A percentile compares a stretch with the other conserved stretches of the same genome.
phyloP scores from a whole-genome alignment of 176 grass and related monocot genomes.

The Avena sativa region DNA sequence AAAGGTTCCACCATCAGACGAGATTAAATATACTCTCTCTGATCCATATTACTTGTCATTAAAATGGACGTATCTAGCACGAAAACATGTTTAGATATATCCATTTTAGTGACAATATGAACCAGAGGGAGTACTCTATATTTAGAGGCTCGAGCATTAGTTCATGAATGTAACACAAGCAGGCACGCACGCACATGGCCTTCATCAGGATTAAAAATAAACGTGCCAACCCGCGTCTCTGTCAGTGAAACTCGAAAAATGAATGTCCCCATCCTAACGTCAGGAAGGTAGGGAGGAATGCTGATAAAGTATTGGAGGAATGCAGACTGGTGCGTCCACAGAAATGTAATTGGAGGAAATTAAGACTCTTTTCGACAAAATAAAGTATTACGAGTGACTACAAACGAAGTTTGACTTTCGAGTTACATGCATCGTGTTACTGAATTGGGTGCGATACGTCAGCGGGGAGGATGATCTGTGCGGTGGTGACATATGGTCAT shows the following conservation, averaged over 20 bases:
- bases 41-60: no score
- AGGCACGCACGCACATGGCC: not conserved
- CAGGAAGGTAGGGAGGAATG: not conserved
- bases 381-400: no score
- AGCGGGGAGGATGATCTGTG: not conserved
- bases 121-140: no score
- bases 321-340: no score
- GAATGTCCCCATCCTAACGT: conserved; percentile 43
- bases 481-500: not conserved
- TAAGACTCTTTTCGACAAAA: not conserved
- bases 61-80: no score
- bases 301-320: no score
- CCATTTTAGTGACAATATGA: no score
- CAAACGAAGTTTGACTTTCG: not conserved
- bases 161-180: not conserved
- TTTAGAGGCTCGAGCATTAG: not conserved
- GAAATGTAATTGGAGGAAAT: not conserved
- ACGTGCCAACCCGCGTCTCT: conserved; percentile 13
- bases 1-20: not conserved
- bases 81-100: no score
- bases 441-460: conserved; percentile 16
- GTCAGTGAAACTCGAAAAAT: not conserved
- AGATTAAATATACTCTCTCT: not conserved
- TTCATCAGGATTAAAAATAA: not conserved
- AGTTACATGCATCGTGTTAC: not conserved